Evolutionary conservation across 2,329 filamentous ascomycete genomes (phyloP), one percentile per base, ranked within the genome.

Genomic region (Trichocomaceae sp.): DNA sequence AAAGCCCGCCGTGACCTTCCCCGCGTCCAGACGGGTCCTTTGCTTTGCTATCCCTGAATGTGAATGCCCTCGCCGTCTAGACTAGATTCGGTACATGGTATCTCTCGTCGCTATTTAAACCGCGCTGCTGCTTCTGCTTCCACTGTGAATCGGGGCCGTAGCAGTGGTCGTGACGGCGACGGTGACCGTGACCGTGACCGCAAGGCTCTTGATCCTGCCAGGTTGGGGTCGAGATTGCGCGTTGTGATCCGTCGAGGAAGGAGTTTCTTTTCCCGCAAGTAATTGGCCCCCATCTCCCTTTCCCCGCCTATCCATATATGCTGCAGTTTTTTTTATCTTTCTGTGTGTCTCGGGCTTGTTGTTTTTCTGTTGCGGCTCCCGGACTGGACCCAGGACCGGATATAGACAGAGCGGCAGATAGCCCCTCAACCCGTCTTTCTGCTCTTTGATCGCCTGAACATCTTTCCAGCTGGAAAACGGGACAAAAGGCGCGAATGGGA

Each of bases 181-280:
- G 23, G 23, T 7, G 29, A 9, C 29, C 4, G 29, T 33, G 29
- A 33, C 29, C 4, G 29, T 33, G 23, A n/a, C n/a, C n/a, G n/a
- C 8, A 33, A 45, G 44, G 17, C 41, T 52, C 45, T 44, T 22
- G 49, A 52, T 33, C 37, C 49, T 29, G 48, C 63, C 50, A 62
- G 65, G 47, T 59, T 64, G 56, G 65, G 65, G 52, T 64, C 61
- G 55, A 64, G 64, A 60, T 62, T 68, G 33, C 65, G 66, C 47
- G 57, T 65, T 49, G 59, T 71, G 31, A 61, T 69, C 55, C 69
- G 67, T 61, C 68, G 67, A 66, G 66, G 67, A 58, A 68, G 65
- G 59, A 62, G 63, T 59, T 55, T 67, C 37, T 65, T 71, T 56
- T 64, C 61, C 45, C 66, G 60, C 61, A 68, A 67, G 69, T 71